Conservation (phyloP, 169 alveolate genomes). For the Plasmodium fragile region DNA sequence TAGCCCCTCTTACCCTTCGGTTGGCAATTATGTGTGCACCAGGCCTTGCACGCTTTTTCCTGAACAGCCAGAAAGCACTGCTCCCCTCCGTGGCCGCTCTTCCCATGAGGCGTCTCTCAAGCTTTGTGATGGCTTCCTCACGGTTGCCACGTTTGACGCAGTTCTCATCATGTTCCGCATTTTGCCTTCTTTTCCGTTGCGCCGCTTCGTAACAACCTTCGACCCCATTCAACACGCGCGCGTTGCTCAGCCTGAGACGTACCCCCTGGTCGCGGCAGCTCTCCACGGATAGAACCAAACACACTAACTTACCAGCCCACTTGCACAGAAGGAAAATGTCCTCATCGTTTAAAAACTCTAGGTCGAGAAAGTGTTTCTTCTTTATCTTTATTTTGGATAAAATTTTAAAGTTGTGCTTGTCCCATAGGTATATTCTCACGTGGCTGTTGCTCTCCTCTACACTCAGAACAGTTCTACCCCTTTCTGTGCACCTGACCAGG, state of each 20-base stretch:
- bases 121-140: neutral
- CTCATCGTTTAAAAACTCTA: slow-evolving; percentile 32
- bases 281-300: slow-evolving; percentile 11
- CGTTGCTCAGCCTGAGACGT: neutral
- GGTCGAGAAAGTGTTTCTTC: slow-evolving; percentile 15
- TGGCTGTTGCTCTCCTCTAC: slow-evolving; percentile 16
- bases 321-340: slow-evolving; percentile 37
- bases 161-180: neutral
- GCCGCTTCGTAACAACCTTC: neutral
- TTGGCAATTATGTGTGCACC: neutral
- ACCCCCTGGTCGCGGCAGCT: neutral
- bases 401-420: slow-evolving; percentile 24
- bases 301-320: slow-evolving; percentile 13
- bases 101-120: neutral
- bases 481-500: slow-evolving; percentile 45
- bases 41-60: neutral
- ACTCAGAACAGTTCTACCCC: slow-evolving; percentile 18
- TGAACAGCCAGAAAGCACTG: neutral
- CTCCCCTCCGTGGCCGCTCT: neutral
- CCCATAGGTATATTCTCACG: slow-evolving; percentile 30
- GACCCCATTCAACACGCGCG: neutral
- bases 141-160: neutral
- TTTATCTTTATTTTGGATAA: slow-evolving; percentile 53
- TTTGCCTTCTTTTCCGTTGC: neutral
- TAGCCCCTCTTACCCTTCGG: neutral